Evolutionary conservation across 2,329 filamentous ascomycete species (phyloP).

Genomic region (Aspergillus fijiensis): DNA sequence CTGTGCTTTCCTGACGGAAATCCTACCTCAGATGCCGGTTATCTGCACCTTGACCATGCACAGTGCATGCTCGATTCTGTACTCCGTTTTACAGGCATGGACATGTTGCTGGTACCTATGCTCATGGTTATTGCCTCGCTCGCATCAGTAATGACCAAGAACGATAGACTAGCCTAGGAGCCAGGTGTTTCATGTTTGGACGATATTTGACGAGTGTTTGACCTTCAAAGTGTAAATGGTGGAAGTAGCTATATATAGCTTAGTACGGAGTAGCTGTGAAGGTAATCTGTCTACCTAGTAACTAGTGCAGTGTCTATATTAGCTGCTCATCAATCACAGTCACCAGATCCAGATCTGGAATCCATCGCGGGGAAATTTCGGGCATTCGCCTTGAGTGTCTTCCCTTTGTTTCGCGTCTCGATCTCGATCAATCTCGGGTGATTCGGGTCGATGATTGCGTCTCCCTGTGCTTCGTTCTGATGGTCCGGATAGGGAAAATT

Average conservation of each 20-base stretch:
- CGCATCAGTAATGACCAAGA: not conserved
- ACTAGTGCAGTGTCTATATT: too few species aligned
- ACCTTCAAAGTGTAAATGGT: not conserved
- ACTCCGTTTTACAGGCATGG: not conserved
- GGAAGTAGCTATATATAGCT: not conserved
- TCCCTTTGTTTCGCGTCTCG: too few species aligned
- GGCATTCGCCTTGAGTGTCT: not conserved
- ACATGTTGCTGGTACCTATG: not conserved
- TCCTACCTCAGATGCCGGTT: not conserved
- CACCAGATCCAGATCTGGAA: not conserved
- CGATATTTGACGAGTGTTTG: not conserved
- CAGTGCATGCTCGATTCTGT: not conserved
- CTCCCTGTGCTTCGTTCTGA: too few species aligned
- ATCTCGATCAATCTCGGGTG: too few species aligned
- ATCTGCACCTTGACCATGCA: not conserved
- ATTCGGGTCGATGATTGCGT: too few species aligned
- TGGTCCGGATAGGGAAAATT: too few species aligned
- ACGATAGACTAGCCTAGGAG: not conserved
- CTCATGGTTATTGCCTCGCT: not conserved
- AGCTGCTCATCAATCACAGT: not conserved
- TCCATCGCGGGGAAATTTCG: not conserved
- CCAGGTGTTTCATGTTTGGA: not conserved
- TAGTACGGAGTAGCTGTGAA: not conserved
- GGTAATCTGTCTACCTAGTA: not conserved
- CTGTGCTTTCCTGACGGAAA: slow-evolving; percentile 11